A percentile compares a stretch with the other conserved stretches of the same genome.
Evolutionary conservation across 2,329 filamentous ascomycete species (phyloP).

Genomic region (Tolypocladium nubicola): DNA sequence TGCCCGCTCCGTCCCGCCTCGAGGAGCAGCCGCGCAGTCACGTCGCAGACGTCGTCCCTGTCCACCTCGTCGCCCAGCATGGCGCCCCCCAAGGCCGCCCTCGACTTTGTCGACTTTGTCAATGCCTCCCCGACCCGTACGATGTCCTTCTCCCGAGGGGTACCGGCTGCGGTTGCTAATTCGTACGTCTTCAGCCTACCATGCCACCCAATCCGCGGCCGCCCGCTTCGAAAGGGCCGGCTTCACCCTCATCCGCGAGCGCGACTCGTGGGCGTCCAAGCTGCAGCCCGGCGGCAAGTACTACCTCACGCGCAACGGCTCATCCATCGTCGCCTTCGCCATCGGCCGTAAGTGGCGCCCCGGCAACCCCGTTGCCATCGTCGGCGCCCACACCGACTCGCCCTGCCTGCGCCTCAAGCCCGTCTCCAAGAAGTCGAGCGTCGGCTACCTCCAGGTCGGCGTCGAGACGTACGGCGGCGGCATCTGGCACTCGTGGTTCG

Average conservation of each 20-base stretch:
- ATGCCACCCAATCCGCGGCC: slow-evolving; percentile 75
- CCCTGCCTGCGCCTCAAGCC: slow-evolving; percentile 89
- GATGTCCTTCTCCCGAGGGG: slow-evolving; percentile 12
- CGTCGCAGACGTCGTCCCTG: slow-evolving; percentile 7
- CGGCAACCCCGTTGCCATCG: slow-evolving; percentile 83
- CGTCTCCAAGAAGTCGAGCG: slow-evolving; percentile 76
- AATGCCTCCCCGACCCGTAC: slow-evolving; percentile 89
- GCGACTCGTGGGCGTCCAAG: slow-evolving; percentile 73
- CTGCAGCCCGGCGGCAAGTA: slow-evolving; percentile 87
- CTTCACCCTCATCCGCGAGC: slow-evolving; percentile 82
- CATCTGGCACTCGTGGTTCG: slow-evolving; percentile 98
- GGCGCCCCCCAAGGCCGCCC: slow-evolving; percentile 47
- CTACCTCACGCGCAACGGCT: slow-evolving; percentile 88
- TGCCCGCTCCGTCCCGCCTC: neutral
- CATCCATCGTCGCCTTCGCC: slow-evolving; percentile 85
- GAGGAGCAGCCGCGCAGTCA: neutral
- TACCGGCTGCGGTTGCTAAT: neutral
- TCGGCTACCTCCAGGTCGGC: slow-evolving; percentile 86
- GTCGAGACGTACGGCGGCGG: slow-evolving; percentile 96
- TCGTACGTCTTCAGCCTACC: slow-evolving; percentile 58
- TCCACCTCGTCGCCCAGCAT: slow-evolving; percentile 28
- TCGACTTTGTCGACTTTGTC: slow-evolving; percentile 87
- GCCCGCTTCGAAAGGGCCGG: slow-evolving; percentile 70
- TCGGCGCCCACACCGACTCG: slow-evolving; percentile 94
- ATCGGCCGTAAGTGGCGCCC: slow-evolving; percentile 85